Percentiles rank a stretch among this genome's conserved stretches.
These are phyloP conservation scores for Coemansia sp. DNA, from an alignment of 192 early-diverging fungal genomes.

Conservation along the genomic window DNA sequence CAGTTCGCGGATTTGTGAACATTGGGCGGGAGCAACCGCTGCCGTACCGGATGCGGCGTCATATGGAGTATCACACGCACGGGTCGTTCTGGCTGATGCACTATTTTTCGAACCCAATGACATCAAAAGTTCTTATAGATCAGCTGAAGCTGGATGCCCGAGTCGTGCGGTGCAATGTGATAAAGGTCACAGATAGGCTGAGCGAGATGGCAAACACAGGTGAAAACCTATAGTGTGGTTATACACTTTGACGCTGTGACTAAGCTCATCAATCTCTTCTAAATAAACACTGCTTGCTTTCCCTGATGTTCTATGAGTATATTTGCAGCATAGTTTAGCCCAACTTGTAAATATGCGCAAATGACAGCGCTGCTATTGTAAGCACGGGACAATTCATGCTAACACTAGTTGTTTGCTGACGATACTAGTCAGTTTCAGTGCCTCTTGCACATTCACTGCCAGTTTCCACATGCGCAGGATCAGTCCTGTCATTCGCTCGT, in stretches of 20 bases:
- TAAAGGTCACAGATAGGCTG: constrained; percentile 68
- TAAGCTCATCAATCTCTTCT: no score
- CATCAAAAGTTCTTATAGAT: constrained; percentile 61
- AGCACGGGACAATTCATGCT: no score
- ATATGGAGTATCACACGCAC: constrained; percentile 73
- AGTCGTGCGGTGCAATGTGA: constrained; percentile 70
- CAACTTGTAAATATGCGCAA: no score
- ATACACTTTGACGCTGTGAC: no score
- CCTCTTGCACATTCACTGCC: no score
- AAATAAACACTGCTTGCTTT: not conserved
- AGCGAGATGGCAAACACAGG: constrained; percentile 57
- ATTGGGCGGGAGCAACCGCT: constrained; percentile 64
- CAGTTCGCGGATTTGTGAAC: constrained; percentile 80
- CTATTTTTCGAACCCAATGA: constrained; percentile 71
- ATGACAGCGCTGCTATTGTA: no score
- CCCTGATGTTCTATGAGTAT: not conserved
- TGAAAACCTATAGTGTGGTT: constrained; percentile 34
- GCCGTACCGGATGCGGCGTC: constrained; percentile 86
- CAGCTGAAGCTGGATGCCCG: constrained; percentile 68
- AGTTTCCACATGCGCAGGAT: no score
- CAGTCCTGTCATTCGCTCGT: no score
- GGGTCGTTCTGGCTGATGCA: constrained; percentile 78
- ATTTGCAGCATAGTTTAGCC: no score
- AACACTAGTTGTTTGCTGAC: no score
- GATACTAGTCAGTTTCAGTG: no score